Evolutionary conservation across 176 grass and related monocot genomes (phyloP).

Genomic region (Aegilops longissima): DNA sequence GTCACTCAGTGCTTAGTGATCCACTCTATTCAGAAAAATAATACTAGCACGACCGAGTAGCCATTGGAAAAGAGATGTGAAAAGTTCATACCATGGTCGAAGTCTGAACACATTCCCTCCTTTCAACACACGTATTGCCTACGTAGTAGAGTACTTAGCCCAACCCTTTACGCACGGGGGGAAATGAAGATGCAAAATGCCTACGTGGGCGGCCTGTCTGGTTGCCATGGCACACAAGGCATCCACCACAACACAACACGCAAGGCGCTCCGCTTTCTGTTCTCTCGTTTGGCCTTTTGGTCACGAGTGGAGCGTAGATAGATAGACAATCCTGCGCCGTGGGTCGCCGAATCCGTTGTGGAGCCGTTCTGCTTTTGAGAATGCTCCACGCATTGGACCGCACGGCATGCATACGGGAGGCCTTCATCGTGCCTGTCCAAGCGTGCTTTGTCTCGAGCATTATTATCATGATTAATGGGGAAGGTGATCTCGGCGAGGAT

Average conservation of each 20-base stretch:
- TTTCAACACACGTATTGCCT: background rate
- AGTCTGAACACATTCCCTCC: background rate
- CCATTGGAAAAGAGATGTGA: background rate
- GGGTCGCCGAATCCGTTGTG: background rate
- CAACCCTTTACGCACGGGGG: background rate
- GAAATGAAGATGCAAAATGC: background rate
- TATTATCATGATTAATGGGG: no score
- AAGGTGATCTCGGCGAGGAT: background rate
- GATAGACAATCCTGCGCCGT: background rate
- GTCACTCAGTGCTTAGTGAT: no score
- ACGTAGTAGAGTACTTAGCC: background rate
- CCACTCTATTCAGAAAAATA: no score
- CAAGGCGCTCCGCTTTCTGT: slow-evolving; percentile 11
- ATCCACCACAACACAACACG: background rate
- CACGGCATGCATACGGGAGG: background rate
- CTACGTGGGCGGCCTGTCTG: background rate
- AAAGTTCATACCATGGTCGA: background rate
- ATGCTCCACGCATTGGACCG: slow-evolving; percentile 31
- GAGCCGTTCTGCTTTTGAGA: slow-evolving; percentile 14
- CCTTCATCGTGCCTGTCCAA: background rate
- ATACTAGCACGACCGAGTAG: no score
- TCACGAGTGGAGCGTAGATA: background rate
- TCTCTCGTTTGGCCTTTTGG: background rate
- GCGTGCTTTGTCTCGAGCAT: background rate
- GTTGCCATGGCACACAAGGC: background rate